These are phyloP conservation scores for Epichloe festucae DNA, from an alignment of 2,329 filamentous ascomycete species.

Conservation along the genomic window DNA sequence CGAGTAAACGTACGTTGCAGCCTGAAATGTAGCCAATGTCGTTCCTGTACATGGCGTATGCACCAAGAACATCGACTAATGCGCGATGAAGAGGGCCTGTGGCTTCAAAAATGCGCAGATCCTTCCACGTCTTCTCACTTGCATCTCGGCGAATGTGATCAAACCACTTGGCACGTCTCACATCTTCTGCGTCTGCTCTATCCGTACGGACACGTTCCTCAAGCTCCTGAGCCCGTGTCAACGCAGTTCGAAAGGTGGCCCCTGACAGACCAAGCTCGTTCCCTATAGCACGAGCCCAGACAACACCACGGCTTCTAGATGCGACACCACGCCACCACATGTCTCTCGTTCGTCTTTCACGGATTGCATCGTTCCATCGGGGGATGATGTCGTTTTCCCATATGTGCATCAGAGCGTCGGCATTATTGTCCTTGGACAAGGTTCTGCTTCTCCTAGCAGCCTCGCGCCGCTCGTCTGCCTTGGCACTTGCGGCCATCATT, in stretches of 20 bases:
- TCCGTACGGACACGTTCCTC: slow-evolving; percentile 42
- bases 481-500: slow-evolving; percentile 58
- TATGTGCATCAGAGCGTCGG: slow-evolving; percentile 42
- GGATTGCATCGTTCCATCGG: slow-evolving; percentile 60
- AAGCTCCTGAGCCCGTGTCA: slow-evolving; percentile 51
- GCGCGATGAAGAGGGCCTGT: slow-evolving; percentile 53
- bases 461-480: slow-evolving; percentile 47
- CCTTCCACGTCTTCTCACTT: slow-evolving; percentile 50
- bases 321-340: slow-evolving; percentile 75
- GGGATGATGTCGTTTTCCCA: slow-evolving; percentile 71
- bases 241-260: slow-evolving; percentile 56
- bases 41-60: slow-evolving; percentile 70
- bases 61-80: slow-evolving; percentile 60
- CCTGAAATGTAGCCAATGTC: slow-evolving; percentile 69
- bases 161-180: slow-evolving; percentile 46
- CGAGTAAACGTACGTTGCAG: slow-evolving; percentile 50
- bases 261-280: slow-evolving; percentile 58
- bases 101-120: slow-evolving; percentile 59
- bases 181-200: slow-evolving; percentile 39
- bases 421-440: slow-evolving; percentile 40
- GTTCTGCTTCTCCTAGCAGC: slow-evolving; percentile 37
- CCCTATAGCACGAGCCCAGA: slow-evolving; percentile 60
- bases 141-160: slow-evolving; percentile 52
- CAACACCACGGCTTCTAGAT: slow-evolving; percentile 52
- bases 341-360: slow-evolving; percentile 56